Base-by-base conservation (phyloP, 306 rosid species). In the Cicer cuneatum region DNA sequence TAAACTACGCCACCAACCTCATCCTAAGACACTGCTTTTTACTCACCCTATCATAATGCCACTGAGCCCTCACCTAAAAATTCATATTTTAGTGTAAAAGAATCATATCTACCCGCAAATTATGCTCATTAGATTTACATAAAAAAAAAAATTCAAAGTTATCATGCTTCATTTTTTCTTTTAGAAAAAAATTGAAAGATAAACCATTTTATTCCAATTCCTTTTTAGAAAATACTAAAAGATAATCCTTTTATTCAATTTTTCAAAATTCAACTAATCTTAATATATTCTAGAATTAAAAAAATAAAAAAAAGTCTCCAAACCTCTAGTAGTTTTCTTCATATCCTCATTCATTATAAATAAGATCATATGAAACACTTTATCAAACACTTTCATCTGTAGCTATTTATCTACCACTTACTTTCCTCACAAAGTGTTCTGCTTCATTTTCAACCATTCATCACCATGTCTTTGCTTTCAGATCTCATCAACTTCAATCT, bases 401-500 rank as follows among this genome's bases (percentile, higher is more conserved):
- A 59, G 39, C 48, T 71, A 58, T 58, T 35, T 58, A 1, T 7
- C 61, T 39, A 7, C 69, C 9, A 29, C 58, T 52, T 45, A 1
- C 9, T 16, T 43, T 45, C 40, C 15, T 14, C 59, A 8, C 40
- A 7, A 8, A 6, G 6, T 59, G 12, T 60, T 70, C 54, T 61
- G 38, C 33, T 68, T 60, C 33, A 59, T 63, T 5, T 39, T 41
- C 21, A 16, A 39, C 12, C 2, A 10, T 58, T 58, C 15, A 58
- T 58, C 39, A 10, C 54, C 51, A 88, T 81, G 86, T 59, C 89
- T 70, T 46, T 74, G 39, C 85, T 80, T 37, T 51, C 88, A 53
- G 87, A 82, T 83, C 85, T 85, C 78, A n/a, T 85, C 71, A 89
- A 85, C 72, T 83, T 89, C 73, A 57, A 87, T 70, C 77, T 87